Evolutionary conservation across 148 eudicot genomes (phyloP), one percentile per base, ranked within the genome.

Genomic region (Spergularia marina): DNA sequence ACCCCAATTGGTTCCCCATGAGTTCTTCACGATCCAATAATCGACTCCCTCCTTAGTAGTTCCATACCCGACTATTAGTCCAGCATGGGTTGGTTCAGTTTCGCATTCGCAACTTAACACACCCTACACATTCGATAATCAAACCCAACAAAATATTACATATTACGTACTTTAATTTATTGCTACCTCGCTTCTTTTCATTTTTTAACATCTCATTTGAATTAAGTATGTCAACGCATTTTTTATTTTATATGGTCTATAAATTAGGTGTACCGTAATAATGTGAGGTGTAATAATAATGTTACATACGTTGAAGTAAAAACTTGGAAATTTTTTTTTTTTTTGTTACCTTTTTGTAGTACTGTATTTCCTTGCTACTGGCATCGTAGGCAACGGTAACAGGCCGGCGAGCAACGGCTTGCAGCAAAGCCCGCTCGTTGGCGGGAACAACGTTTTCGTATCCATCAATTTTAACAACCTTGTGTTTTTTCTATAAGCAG

Each of bases 391-490:
- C 99, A 12, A 91, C 97, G 44, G 97, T 91, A 8, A 95, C 86
- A 39, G 97, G 99, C 82, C 92, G 99, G 75, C 91, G 91, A 16
- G 98, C 94, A 52, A 91, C 97, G 4, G 98, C 99, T 81, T 88
- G 92, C 83, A 76, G 83, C 81, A 95, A 54, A 12, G 97, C 94
- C 56, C 78, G 83, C 87, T 95, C 99, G 53, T 82, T 81, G 75
- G 80, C 75, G 2, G 92, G 84, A 39, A 87, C 90, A 14, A 92
- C 99, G 79, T 95, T 97, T 83, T 92, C 99, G 36, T 87, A 92
- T 0, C 91, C 93, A 53, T 95, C 97, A 67, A 92, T 95, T 71
- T 79, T 92, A 13, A 87, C 99, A 55, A 89, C 87, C 82, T 84
- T 91, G 16, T 88, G 87, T 68, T 89, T 91, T 82, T 83, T 88